phyloP scores from a whole-genome alignment of 768 basidiomycete species.

The Clitopilus hobsonii region DNA sequence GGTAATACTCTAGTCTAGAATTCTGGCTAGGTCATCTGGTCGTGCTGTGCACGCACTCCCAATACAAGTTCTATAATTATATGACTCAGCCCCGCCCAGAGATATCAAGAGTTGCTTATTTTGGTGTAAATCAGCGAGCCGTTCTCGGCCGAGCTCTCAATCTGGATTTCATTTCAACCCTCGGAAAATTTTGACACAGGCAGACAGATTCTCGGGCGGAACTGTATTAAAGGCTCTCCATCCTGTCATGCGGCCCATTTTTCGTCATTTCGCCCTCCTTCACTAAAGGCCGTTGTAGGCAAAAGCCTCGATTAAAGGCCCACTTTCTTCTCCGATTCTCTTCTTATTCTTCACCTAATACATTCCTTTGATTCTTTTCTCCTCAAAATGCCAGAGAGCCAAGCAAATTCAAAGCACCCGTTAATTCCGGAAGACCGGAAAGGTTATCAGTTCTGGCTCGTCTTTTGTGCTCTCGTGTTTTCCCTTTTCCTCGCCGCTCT shows the following conservation, averaged over 20 bases:
- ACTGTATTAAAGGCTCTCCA: neutral
- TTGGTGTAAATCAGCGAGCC: neutral
- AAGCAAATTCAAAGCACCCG: neutral
- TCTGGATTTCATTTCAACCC: neutral
- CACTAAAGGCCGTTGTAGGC: too few relatives aligned
- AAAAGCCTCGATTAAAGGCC: too few relatives aligned
- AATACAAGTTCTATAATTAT: neutral
- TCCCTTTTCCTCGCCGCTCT: slow-evolving; percentile 4
- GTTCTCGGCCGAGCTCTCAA: neutral
- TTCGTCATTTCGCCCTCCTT: too few relatives aligned
- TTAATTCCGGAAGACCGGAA: neutral
- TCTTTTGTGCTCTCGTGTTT: slow-evolving; percentile 4
- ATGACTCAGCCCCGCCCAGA: too few relatives aligned
- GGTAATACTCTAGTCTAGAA: neutral
- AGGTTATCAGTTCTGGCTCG: slow-evolving; percentile 6
- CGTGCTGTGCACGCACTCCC: neutral
- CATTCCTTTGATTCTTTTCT: neutral
- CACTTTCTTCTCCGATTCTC: too few relatives aligned
- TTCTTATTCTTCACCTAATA: too few relatives aligned
- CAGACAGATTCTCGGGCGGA: slow-evolving; percentile 1
- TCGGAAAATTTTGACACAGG: slow-evolving; percentile 1
- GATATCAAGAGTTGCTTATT: too few relatives aligned
- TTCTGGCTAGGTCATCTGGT: neutral
- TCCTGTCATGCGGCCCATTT: too few relatives aligned
- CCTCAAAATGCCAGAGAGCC: neutral